A percentile compares a stretch with the other conserved stretches of the same genome.
Conservation (phyloP, 2,329 filamentous ascomycete species). For the Scolecobasidium constrictum region DNA sequence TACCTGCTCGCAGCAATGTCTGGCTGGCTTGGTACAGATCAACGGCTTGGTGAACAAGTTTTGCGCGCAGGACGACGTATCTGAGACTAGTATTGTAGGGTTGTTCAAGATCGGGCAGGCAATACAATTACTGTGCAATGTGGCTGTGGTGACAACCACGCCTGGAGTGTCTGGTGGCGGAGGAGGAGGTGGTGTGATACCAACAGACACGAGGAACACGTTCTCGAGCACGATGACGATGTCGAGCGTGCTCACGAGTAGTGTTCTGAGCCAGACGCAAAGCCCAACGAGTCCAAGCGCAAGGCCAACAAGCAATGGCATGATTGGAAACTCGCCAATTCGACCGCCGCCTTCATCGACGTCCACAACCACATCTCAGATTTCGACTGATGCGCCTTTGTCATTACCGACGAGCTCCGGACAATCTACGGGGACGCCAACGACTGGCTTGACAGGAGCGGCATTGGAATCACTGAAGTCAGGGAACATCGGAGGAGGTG, state of each 20-base stretch:
- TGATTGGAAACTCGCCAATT: neutral
- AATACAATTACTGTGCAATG: slow-evolving; percentile 27
- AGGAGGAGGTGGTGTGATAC: neutral
- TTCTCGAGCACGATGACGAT: slow-evolving; percentile 1
- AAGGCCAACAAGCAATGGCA: slow-evolving; percentile 1
- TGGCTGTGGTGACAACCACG: slow-evolving; percentile 16
- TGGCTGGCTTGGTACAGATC: slow-evolving; percentile 28
- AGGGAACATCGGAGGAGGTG: slow-evolving; percentile 5
- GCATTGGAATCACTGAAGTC: slow-evolving; percentile 2
- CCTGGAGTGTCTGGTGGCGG: slow-evolving; percentile 1
- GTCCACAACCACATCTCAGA: neutral
- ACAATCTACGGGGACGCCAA: slow-evolving; percentile 4
- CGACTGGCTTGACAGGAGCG: neutral
- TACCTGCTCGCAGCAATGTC: slow-evolving; percentile 25
- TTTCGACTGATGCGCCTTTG: neutral
- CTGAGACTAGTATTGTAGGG: slow-evolving; percentile 29
- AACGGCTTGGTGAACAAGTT: slow-evolving; percentile 19
- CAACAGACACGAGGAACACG: neutral
- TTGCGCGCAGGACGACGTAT: slow-evolving; percentile 24
- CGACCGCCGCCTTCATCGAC: neutral
- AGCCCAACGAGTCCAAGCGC: neutral
- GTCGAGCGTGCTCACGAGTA: neutral
- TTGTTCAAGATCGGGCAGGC: slow-evolving; percentile 30
- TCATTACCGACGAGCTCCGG: neutral
- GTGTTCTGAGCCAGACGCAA: neutral